phyloP scores from a whole-genome alignment of 257 asterid species.

The Solanum medicagineum region DNA sequence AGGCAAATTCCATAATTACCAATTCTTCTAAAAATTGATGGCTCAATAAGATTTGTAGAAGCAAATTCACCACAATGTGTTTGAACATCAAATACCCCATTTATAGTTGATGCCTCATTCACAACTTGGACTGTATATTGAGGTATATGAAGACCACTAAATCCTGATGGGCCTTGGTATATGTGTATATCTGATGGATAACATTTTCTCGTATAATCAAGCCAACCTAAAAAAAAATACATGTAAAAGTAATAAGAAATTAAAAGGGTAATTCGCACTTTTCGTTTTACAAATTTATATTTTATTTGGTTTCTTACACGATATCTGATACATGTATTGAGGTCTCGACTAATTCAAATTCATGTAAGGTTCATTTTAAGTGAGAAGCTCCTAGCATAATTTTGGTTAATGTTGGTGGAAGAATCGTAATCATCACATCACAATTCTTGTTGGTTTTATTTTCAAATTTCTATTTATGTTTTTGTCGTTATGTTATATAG shows the following conservation, averaged over 20 bases:
- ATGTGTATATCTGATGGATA: not conserved
- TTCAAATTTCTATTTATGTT: not conserved
- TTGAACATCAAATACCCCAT: slow-evolving; percentile 35
- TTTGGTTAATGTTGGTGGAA: not conserved
- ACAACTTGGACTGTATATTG: slow-evolving; percentile 43
- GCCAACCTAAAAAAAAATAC: not conserved
- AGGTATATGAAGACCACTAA: slow-evolving; percentile 37
- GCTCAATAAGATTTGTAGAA: slow-evolving; percentile 41
- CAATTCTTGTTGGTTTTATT: not conserved
- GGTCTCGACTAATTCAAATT: not conserved
- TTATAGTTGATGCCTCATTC: slow-evolving; percentile 28
- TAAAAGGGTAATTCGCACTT: not conserved
- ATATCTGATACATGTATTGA: not conserved
- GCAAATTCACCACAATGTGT: slow-evolving; percentile 44
- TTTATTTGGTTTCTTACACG: not conserved
- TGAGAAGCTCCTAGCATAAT: not conserved
- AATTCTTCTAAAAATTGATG: slow-evolving; percentile 29
- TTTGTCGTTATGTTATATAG: not conserved
- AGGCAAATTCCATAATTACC: slow-evolving; percentile 17
- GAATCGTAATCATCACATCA: not conserved
- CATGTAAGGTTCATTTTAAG: not conserved
- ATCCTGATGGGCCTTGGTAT: slow-evolving; percentile 58
- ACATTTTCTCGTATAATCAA: not conserved
- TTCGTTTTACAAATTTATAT: not conserved
- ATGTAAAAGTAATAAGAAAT: not conserved